phyloP scores from a whole-genome alignment of 306 rosid genomes.

The Quercus agrifolia region DNA sequence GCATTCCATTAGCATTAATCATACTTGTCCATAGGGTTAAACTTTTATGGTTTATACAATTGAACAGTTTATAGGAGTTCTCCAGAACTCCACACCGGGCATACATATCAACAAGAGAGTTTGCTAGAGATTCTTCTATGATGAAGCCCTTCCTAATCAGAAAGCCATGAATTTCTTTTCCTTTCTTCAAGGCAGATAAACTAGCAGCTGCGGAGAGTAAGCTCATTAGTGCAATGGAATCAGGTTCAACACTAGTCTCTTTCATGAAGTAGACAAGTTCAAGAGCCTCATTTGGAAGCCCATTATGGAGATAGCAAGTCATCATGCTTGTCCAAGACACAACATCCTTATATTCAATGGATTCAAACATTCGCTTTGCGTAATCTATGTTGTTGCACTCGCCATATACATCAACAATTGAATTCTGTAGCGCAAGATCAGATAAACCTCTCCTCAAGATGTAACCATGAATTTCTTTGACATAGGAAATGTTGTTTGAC shows the following conservation, averaged over 20 bases:
- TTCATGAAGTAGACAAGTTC: slow-evolving; percentile 45
- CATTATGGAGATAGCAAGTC: slow-evolving; percentile 51
- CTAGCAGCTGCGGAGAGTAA: slow-evolving; percentile 56
- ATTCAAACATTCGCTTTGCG: slow-evolving; percentile 43
- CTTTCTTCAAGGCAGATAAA: slow-evolving; percentile 66
- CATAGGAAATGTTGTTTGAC: slow-evolving; percentile 33
- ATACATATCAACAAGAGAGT: slow-evolving; percentile 69
- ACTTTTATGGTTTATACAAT: slow-evolving; percentile 31
- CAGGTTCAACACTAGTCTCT: slow-evolving; percentile 44
- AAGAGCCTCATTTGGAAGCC: slow-evolving; percentile 57
- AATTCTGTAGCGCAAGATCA: slow-evolving; percentile 55
- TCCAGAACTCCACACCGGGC: slow-evolving; percentile 59
- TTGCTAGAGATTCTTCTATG: slow-evolving; percentile 47
- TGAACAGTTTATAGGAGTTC: slow-evolving; percentile 44
- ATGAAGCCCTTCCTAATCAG: slow-evolving; percentile 54
- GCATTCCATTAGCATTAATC: slow-evolving; percentile 80
- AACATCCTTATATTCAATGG: slow-evolving; percentile 53
- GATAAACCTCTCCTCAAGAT: slow-evolving; percentile 42
- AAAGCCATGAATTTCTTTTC: slow-evolving; percentile 74
- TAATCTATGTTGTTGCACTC: slow-evolving; percentile 40
- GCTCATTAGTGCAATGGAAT: slow-evolving; percentile 51
- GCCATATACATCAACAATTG: slow-evolving; percentile 55
- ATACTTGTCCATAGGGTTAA: slow-evolving; percentile 62
- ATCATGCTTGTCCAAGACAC: slow-evolving; percentile 87
- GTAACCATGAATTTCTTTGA: slow-evolving; percentile 57